These are phyloP conservation scores for Ambrosia trifida DNA, from an alignment of 129 eudicot genomes.

Conservation along the genomic window DNA sequence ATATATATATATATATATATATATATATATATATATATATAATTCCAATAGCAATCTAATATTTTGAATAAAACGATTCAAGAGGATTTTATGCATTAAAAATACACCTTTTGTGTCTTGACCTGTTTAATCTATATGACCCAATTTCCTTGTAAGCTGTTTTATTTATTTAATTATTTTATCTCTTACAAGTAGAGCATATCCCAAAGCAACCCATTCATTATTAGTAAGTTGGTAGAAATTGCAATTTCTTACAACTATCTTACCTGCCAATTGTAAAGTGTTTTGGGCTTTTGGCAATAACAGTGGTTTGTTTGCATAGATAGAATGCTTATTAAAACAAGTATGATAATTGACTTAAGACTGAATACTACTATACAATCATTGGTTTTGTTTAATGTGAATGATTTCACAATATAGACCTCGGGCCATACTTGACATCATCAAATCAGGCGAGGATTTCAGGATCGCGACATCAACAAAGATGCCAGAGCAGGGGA, in stretches of 20 bases:
- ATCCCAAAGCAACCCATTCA: not conserved
- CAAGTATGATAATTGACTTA: not conserved
- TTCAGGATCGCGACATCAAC: constrained; percentile 86
- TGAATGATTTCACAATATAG: constrained; percentile 37
- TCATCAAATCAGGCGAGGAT: constrained; percentile 93
- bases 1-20: no score
- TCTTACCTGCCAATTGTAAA: not conserved
- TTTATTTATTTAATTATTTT: not conserved
- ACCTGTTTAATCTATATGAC: not conserved
- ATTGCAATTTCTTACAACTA: not conserved
- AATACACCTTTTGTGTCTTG: not conserved
- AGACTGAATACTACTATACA: not conserved
- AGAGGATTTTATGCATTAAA: not conserved
- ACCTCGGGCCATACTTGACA: constrained; percentile 98
- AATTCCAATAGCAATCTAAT: not conserved
- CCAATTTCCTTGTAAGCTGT: not conserved
- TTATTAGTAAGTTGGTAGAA: not conserved
- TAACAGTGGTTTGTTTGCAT: constrained; percentile 10
- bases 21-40: not conserved
- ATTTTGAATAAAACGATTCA: not conserved
- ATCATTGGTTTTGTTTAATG: not conserved
- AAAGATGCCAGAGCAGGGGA: constrained; percentile 98
- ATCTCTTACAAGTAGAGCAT: not conserved
- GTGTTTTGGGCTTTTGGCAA: constrained; percentile 11
- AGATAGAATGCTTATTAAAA: not conserved